Percentiles rank a stretch among this genome's conserved stretches.
phyloP scores from a whole-genome alignment of 768 basidiomycete genomes.

The Termitomyces sp. region DNA sequence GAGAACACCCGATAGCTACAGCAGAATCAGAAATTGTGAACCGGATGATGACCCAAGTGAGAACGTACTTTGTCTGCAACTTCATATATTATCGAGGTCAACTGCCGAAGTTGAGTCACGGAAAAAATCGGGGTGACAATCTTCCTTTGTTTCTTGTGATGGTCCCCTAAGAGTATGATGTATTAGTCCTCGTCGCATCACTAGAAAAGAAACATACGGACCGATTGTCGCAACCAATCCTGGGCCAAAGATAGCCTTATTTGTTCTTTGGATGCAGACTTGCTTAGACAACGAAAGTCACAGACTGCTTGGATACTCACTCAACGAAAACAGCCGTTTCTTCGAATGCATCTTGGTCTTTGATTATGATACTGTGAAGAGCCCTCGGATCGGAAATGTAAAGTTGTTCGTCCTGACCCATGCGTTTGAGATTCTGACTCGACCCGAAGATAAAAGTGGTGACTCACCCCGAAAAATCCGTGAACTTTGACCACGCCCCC shows the following conservation, averaged over 20 bases:
- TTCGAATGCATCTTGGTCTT: conserved; percentile 47
- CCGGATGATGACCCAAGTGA: background rate
- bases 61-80: conserved; percentile 40
- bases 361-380: conserved; percentile 42
- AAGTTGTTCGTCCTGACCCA: conserved; percentile 41
- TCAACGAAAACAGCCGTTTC: conserved; percentile 40
- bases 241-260: conserved; percentile 43
- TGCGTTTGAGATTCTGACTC: background rate
- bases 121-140: conserved; percentile 47
- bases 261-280: conserved; percentile 27
- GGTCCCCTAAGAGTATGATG: conserved; percentile 29
- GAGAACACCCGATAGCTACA: conserved; percentile 29
- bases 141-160: conserved; percentile 47
- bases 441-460: background rate
- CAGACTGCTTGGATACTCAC: conserved; percentile 24
- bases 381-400: conserved; percentile 49
- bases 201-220: conserved; percentile 8
- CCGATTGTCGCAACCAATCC: conserved; percentile 40
- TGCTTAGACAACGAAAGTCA: background rate
- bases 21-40: background rate
- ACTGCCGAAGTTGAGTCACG: conserved; percentile 36
- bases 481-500: conserved; percentile 42
- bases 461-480: conserved; percentile 43
- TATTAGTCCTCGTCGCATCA: background rate
- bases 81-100: conserved; percentile 42